phyloP scores from a whole-genome alignment of 2,329 filamentous ascomycete species.

The Paracoccidioides brasiliensis region DNA sequence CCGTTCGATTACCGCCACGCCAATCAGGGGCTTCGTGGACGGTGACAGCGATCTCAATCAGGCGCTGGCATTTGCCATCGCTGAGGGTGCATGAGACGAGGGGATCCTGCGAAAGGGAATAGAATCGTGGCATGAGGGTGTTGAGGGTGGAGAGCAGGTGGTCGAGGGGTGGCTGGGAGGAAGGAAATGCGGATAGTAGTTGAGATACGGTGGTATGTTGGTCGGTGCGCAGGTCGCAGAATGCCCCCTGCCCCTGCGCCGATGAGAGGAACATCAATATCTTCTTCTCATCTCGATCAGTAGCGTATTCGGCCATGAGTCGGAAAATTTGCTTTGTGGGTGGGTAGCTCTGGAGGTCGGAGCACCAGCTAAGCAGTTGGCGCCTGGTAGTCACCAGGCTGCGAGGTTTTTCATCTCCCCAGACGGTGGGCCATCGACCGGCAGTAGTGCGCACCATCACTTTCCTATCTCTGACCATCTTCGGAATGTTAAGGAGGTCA shows the following conservation, averaged over 20 bases:
- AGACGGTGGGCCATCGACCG: constrained; percentile 93
- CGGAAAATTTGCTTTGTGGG: constrained; percentile 81
- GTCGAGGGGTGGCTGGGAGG: constrained; percentile 74
- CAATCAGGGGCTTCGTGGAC: constrained; percentile 80
- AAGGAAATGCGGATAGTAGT: constrained; percentile 83
- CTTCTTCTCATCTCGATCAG: constrained; percentile 71
- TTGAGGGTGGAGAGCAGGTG: constrained; percentile 66
- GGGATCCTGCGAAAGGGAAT: constrained; percentile 93
- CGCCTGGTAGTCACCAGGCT: constrained; percentile 81
- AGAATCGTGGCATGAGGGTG: constrained; percentile 93
- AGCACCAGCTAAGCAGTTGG: constrained; percentile 90
- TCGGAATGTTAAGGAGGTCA: constrained; percentile 67
- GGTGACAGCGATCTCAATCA: constrained; percentile 94
- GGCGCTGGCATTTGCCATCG: constrained; percentile 57
- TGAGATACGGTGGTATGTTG: constrained; percentile 76
- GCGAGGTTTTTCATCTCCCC: constrained; percentile 78
- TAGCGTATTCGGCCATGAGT: constrained; percentile 71
- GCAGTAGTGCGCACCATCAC: constrained; percentile 63
- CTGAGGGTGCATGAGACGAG: constrained; percentile 60
- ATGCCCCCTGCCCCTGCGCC: constrained; percentile 77
- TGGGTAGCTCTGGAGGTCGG: constrained; percentile 82
- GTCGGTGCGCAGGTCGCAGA: constrained; percentile 87
- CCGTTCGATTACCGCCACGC: constrained; percentile 58
- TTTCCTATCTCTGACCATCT: constrained; percentile 70
- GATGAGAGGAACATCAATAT: constrained; percentile 76